These are phyloP conservation scores for Thamnidium elegans DNA, from an alignment of 192 early-diverging fungal genomes.

Conservation along the genomic window DNA sequence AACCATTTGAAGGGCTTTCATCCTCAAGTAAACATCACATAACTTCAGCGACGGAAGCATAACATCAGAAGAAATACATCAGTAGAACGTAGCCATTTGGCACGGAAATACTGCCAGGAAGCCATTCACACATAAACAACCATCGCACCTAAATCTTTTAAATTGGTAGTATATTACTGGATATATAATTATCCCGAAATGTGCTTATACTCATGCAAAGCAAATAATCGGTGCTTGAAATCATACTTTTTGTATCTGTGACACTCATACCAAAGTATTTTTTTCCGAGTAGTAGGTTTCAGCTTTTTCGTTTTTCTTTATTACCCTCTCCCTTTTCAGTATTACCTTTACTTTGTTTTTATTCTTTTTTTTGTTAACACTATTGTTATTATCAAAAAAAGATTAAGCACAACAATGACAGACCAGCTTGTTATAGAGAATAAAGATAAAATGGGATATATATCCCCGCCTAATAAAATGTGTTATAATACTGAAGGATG, in stretches of 20 bases:
- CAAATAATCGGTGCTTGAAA: too few species aligned
- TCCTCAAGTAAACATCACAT: too few species aligned
- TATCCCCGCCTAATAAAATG: not conserved
- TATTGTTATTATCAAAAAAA: not conserved
- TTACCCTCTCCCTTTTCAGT: not conserved
- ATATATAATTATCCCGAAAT: too few species aligned
- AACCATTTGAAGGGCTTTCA: too few species aligned
- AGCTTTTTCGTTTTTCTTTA: not conserved
- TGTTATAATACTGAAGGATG: constrained; percentile 43
- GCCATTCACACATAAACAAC: too few species aligned
- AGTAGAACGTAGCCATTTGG: too few species aligned
- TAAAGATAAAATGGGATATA: constrained; percentile 9
- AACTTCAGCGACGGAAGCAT: too few species aligned
- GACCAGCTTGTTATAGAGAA: not conserved
- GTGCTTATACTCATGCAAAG: too few species aligned
- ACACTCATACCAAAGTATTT: not conserved
- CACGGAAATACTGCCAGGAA: too few species aligned
- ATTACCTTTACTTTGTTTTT: not conserved
- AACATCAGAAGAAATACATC: too few species aligned
- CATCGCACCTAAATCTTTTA: too few species aligned
- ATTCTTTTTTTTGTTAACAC: not conserved
- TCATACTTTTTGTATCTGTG: not conserved
- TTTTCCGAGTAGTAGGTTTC: constrained; percentile 1
- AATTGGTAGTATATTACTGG: too few species aligned
- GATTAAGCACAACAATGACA: not conserved